A percentile compares a stretch with the other conserved stretches of the same genome.
Evolutionary conservation across 768 basidiomycete species (phyloP).

Genomic region (Boletus reticuloceps): DNA sequence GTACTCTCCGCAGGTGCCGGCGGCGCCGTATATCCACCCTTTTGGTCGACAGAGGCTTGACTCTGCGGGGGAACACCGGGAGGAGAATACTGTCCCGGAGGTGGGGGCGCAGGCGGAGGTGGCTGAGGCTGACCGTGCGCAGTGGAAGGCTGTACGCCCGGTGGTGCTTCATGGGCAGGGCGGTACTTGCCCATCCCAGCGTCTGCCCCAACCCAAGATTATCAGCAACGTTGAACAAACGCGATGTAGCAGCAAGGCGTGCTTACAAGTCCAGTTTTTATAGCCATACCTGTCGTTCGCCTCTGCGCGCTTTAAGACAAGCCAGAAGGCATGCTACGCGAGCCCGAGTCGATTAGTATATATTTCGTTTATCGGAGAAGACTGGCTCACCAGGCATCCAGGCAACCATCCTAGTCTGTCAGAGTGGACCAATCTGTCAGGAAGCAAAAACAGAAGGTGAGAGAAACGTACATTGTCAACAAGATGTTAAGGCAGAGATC

Average conservation of each 20-base stretch:
- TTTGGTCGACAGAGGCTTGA: constrained; percentile 8
- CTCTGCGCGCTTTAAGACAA: constrained; percentile 79
- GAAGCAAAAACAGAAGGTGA: no score
- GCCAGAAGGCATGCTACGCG: constrained; percentile 74
- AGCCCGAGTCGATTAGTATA: not conserved
- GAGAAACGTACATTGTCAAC: constrained; percentile 64
- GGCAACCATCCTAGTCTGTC: constrained; percentile 72
- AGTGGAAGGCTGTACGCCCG: not conserved
- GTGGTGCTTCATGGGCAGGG: not conserved
- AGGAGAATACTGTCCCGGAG: not conserved
- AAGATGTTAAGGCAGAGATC: constrained; percentile 81
- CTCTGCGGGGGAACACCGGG: not conserved
- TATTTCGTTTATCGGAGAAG: not conserved
- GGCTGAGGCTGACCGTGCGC: not conserved
- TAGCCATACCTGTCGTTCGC: constrained; percentile 54
- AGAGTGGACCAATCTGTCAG: not conserved
- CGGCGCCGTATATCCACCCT: not conserved
- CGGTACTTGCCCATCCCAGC: constrained; percentile 20
- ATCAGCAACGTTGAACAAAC: not conserved
- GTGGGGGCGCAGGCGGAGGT: not conserved
- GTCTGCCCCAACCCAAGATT: constrained; percentile 2
- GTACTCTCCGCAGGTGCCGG: not conserved
- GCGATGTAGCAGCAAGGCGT: no score
- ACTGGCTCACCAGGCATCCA: constrained; percentile 44
- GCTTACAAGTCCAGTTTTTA: constrained; percentile 26